Conservation (phyloP, 495 filamentous ascomycete species). For the Patellaria atrata region DNA sequence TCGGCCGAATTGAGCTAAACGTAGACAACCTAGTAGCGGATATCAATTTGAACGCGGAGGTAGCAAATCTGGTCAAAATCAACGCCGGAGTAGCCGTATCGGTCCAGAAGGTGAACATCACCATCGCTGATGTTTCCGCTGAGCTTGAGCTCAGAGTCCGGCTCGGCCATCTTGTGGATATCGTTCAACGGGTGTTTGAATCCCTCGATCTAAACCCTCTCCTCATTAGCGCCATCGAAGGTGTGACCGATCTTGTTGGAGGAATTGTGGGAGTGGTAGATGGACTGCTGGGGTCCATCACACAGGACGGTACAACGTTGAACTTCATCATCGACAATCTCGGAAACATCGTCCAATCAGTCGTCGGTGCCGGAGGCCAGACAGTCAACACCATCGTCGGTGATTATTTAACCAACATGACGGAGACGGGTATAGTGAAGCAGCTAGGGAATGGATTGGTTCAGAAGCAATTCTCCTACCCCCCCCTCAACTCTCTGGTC, state of each 20-base stretch:
- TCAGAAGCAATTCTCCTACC: slow-evolving; percentile 40
- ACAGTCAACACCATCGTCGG: slow-evolving; percentile 37
- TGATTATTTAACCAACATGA: slow-evolving; percentile 42
- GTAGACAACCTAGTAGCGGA: slow-evolving; percentile 40
- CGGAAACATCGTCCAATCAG: slow-evolving; percentile 43
- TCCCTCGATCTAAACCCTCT: slow-evolving; percentile 43
- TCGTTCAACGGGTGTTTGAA: slow-evolving; percentile 41
- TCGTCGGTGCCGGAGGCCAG: slow-evolving; percentile 28
- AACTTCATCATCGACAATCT: slow-evolving; percentile 44
- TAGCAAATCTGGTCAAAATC: slow-evolving; percentile 38
- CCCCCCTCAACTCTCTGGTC: slow-evolving; percentile 38
- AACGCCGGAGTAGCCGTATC: slow-evolving; percentile 40
- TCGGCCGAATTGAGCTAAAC: slow-evolving; percentile 40
- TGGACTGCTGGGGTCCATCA: slow-evolving; percentile 38
- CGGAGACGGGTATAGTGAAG: slow-evolving; percentile 33
- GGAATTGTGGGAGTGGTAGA: slow-evolving; percentile 39
- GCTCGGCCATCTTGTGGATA: slow-evolving; percentile 40
- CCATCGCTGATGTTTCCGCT: slow-evolving; percentile 40
- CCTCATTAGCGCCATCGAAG: slow-evolving; percentile 38
- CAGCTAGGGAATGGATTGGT: slow-evolving; percentile 33
- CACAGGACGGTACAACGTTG: slow-evolving; percentile 35
- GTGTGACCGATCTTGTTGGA: slow-evolving; percentile 34
- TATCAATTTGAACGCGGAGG: slow-evolving; percentile 40
- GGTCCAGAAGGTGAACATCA: slow-evolving; percentile 42
- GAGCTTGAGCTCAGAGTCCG: slow-evolving; percentile 42